phyloP scores from a whole-genome alignment of 164 flowering plant genomes.

The Tetrastigma voinierianum region DNA sequence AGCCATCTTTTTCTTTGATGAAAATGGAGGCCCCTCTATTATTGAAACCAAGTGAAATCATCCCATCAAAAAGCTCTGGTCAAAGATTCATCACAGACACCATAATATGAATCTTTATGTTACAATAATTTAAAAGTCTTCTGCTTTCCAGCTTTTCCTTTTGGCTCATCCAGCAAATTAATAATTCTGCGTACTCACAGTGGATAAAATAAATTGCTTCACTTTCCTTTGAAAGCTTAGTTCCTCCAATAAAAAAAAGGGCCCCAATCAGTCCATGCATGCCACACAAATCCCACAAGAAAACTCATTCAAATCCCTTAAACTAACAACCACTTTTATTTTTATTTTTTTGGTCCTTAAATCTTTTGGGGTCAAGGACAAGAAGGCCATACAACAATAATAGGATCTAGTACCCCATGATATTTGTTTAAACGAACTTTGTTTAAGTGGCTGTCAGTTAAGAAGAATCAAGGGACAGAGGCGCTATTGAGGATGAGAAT shows the following conservation, averaged over 20 bases:
- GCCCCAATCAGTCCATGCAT: background rate
- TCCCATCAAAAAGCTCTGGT: constrained; percentile 16
- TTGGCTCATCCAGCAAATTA: constrained; percentile 4
- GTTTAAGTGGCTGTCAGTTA: background rate
- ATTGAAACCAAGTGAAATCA: constrained; percentile 14
- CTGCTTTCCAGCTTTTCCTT: constrained; percentile 11
- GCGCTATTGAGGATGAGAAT: background rate
- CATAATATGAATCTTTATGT: constrained; percentile 2
- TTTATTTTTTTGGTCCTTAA: too few relatives aligned
- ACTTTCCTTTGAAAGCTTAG: background rate
- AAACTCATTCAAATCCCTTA: background rate
- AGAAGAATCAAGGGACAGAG: background rate
- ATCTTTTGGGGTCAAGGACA: background rate
- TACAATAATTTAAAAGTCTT: background rate
- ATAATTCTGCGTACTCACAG: background rate
- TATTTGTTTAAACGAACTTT: background rate
- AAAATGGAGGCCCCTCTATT: constrained; percentile 5
- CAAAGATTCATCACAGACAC: constrained; percentile 13
- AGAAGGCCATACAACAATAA: background rate
- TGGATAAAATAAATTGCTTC: background rate
- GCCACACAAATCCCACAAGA: background rate
- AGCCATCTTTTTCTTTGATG: background rate
- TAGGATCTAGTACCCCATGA: background rate
- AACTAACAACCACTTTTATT: background rate
- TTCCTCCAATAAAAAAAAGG: background rate